Evolutionary conservation across 257 asterid species (phyloP), one percentile per base, ranked within the genome.

Genomic region (Euphrasia confusa): DNA sequence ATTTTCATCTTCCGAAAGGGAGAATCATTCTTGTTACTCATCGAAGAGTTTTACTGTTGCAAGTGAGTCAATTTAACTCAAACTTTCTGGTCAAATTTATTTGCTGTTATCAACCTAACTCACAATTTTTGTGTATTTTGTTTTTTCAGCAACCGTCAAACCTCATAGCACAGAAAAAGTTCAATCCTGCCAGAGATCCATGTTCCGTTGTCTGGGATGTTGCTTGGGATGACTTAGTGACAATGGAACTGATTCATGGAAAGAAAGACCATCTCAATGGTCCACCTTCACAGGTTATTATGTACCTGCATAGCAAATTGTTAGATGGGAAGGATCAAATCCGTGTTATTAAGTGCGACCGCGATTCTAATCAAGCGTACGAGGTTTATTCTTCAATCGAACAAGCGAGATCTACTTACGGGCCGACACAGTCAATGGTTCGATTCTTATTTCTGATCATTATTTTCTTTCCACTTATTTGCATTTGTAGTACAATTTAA

Each of bases 131-230:
- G 5, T 24, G 33, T 50, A 4, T 6, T 14, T 17, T 54, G 47
- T 68, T 37, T 60, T 60, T 72, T 61, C 90, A 92, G 99, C 99
- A 93, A 87, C 83, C 97, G 35, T 83, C 94, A 17, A 84, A 83
- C 78, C 84, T 89, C 67, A 89, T 87, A 55, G 95, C 87, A 40
- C 99, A 93, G 76, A 89, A 79, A 83, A 93, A 82, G 74, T 89
- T 83, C 70, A 89, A 89, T 80, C 90, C 95, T 17, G 90, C 88
- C 21, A 84, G 97, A 75, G 99, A 93, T 77, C 94, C 99, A 35
- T 93, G 99, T 68, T 87, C 97, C 0, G 97, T 93, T 44, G 71
- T 82, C 52, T 93, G 99, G 99, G 97, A 89, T 54, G 85, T 89
- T 28, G 70, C 68, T 67, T 93, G 97, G 99, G 94, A 84, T 58